Percentiles rank a stretch among this genome's conserved stretches.
These are phyloP conservation scores for Venturia oleaginea DNA, from an alignment of 2,329 filamentous ascomycete species.

Conservation along the genomic window DNA sequence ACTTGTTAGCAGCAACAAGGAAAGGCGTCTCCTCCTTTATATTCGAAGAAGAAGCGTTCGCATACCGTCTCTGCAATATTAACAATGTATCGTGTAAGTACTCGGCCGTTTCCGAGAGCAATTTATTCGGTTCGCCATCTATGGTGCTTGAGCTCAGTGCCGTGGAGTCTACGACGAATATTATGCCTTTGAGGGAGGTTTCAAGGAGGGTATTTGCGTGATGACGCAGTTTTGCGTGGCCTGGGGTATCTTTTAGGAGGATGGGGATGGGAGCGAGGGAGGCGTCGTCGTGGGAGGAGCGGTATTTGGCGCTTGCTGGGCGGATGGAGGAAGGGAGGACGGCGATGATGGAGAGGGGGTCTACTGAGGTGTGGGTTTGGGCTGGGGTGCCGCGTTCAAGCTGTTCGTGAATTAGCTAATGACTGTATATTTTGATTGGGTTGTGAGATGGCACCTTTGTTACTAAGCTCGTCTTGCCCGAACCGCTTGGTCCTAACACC, in stretches of 20 bases:
- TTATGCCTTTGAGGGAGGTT: constrained; percentile 57
- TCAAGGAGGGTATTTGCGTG: constrained; percentile 44
- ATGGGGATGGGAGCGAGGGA: constrained; percentile 55
- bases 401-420: constrained; percentile 22
- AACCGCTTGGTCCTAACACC: constrained; percentile 68
- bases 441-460: constrained; percentile 50
- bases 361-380: constrained; percentile 54
- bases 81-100: constrained; percentile 90
- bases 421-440: constrained; percentile 6
- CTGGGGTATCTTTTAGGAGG: constrained; percentile 78
- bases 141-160: constrained; percentile 21
- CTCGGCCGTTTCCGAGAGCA: constrained; percentile 62
- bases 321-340: constrained; percentile 44
- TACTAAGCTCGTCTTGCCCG: constrained; percentile 83
- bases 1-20: constrained; percentile 86
- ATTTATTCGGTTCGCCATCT: constrained; percentile 30
- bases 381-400: constrained; percentile 46
- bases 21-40: constrained; percentile 57
- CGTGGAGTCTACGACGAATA: constrained; percentile 85
- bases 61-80: constrained; percentile 64
- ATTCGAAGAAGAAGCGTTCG: constrained; percentile 47
- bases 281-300: constrained; percentile 56
- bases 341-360: constrained; percentile 47
- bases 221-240: constrained; percentile 85
- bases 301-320: constrained; percentile 52